A percentile compares a stretch with the other conserved stretches of the same genome.
Evolutionary conservation across 139 green algal species (phyloP).

Genomic region (Chlamydomonas sp.): DNA sequence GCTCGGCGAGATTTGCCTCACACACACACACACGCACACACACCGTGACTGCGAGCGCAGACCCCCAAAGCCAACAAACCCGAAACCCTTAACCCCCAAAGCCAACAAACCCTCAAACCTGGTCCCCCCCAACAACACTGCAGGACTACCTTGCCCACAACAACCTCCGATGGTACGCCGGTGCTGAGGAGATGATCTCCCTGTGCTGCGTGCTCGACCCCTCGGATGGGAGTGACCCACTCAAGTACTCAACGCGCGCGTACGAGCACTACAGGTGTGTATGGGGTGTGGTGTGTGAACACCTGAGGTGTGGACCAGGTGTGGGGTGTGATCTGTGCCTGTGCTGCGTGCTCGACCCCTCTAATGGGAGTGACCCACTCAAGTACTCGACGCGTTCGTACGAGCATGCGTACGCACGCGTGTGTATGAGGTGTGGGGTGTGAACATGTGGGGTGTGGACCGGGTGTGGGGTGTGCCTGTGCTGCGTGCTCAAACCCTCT

Average conservation of each 20-base stretch:
- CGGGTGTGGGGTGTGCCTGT: too few relatives aligned
- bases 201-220: slow-evolving; percentile 34
- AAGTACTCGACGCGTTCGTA: slow-evolving; percentile 50
- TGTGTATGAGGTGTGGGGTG: too few relatives aligned
- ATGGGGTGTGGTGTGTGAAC: too few relatives aligned
- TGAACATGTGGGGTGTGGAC: too few relatives aligned
- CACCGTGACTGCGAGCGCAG: too few relatives aligned
- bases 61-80: background rate
- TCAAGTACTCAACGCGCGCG: slow-evolving; percentile 48
- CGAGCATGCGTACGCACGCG: slow-evolving; percentile 44
- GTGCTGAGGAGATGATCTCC: slow-evolving; percentile 59
- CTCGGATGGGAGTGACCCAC: slow-evolving; percentile 27
- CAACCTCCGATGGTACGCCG: slow-evolving; percentile 65
- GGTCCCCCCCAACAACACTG: background rate
- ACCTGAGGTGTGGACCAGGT: too few relatives aligned
- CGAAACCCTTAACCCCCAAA: background rate
- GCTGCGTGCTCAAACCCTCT: slow-evolving; percentile 26
- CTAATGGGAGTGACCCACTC: slow-evolving; percentile 29
- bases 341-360: slow-evolving; percentile 29
- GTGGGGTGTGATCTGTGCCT: too few relatives aligned
- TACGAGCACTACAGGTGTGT: slow-evolving; percentile 47
- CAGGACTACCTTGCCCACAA: slow-evolving; percentile 41
- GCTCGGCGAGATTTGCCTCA: too few relatives aligned
- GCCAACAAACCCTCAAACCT: background rate
- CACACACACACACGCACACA: too few relatives aligned